Evolutionary conservation across 495 filamentous ascomycete genomes (phyloP).

Genomic region (Penicillium samsonianum): DNA sequence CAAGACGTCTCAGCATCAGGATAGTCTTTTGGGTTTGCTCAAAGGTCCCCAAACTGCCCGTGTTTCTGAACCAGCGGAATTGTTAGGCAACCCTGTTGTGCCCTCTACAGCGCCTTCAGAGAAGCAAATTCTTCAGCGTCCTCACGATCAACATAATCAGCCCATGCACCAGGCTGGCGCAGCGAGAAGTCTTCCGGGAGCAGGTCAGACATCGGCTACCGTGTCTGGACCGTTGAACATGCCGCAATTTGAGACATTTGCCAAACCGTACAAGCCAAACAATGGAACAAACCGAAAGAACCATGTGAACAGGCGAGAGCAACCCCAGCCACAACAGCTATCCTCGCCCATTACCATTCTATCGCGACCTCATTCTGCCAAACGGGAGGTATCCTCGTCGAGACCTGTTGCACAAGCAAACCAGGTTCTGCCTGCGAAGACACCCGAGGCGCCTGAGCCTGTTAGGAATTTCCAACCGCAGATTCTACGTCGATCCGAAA

Average conservation of each 20-base stretch:
- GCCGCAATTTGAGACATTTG: conserved; percentile 48
- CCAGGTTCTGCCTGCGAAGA: conserved; percentile 20
- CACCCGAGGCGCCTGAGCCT: conserved; percentile 31
- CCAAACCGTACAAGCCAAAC: conserved; percentile 28
- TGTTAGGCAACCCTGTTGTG: conserved; percentile 35
- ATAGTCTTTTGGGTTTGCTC: conserved; percentile 40
- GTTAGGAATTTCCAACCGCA: conserved; percentile 59
- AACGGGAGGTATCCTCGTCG: conserved; percentile 32
- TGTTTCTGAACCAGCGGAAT: conserved; percentile 34
- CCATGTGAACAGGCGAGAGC: conserved; percentile 23
- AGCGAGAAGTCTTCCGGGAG: conserved; percentile 19
- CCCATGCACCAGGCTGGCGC: conserved; percentile 13
- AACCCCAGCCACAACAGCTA: conserved; percentile 23
- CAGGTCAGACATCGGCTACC: conserved; percentile 44
- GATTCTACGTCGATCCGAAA: conserved; percentile 57
- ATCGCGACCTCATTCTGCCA: conserved; percentile 41
- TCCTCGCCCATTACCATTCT: conserved; percentile 49
- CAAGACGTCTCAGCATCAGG: conserved; percentile 44
- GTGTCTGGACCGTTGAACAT: conserved; percentile 51
- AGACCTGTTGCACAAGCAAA: conserved; percentile 18
- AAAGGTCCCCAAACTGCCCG: conserved; percentile 29
- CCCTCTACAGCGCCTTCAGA: conserved; percentile 13
- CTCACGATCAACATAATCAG: conserved; percentile 25
- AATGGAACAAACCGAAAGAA: conserved; percentile 29
- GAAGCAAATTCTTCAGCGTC: conserved; percentile 44